Percentiles rank a stretch among this genome's conserved stretches.
These are phyloP conservation scores for Tetracladium marchalianum DNA, from an alignment of 495 filamentous ascomycete genomes.

Conservation along the genomic window DNA sequence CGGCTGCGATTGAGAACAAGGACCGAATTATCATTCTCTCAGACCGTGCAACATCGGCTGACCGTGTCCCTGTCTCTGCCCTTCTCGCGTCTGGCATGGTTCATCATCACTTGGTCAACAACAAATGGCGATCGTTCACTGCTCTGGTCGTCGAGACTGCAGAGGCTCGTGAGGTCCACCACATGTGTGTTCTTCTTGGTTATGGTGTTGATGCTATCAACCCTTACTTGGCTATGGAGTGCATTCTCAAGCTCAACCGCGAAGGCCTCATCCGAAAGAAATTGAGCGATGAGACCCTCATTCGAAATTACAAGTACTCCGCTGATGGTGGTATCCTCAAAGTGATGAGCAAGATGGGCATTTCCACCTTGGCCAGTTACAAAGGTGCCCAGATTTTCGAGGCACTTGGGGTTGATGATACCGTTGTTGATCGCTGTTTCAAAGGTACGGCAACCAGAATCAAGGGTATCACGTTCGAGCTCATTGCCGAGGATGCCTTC, in stretches of 20 bases:
- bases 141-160: slow-evolving; percentile 89
- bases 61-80: slow-evolving; percentile 80
- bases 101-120: slow-evolving; percentile 93
- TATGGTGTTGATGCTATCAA: slow-evolving; percentile 96
- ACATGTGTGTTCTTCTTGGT: slow-evolving; percentile 95
- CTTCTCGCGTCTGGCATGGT: slow-evolving; percentile 89
- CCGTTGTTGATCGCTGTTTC: slow-evolving; percentile 94
- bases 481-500: slow-evolving; percentile 94
- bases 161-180: slow-evolving; percentile 96
- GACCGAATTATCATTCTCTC: slow-evolving; percentile 87
- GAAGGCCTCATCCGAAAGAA: slow-evolving; percentile 91
- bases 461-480: slow-evolving; percentile 89
- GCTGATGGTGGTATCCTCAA: slow-evolving; percentile 97
- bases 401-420: slow-evolving; percentile 93
- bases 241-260: slow-evolving; percentile 96
- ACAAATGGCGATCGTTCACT: slow-evolving; percentile 89
- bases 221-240: slow-evolving; percentile 95
- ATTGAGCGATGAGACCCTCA: slow-evolving; percentile 70
- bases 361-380: slow-evolving; percentile 95
- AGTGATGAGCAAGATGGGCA: slow-evolving; percentile 99
- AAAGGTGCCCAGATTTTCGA: slow-evolving; percentile 99
- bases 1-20: slow-evolving; percentile 71
- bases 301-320: slow-evolving; percentile 96
- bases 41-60: slow-evolving; percentile 75
- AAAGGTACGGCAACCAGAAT: slow-evolving; percentile 93